Evolutionary conservation across 1,284 basidiomycete genomes (phyloP).

Genomic region (Phaffia rhodozyma): DNA sequence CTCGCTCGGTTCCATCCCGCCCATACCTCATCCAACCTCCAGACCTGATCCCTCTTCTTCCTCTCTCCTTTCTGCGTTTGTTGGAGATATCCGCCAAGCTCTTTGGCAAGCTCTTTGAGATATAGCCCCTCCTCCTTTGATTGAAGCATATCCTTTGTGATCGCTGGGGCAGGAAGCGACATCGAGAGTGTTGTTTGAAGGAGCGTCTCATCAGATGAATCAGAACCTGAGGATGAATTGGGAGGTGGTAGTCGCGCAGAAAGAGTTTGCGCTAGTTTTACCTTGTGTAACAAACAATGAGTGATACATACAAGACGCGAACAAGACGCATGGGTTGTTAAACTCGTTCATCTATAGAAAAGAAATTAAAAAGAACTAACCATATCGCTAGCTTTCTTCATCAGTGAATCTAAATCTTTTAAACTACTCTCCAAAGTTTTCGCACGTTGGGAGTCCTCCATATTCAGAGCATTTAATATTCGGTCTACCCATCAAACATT

Average conservation of each 20-base stretch:
- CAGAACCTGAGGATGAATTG: constrained; percentile 19
- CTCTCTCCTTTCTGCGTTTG: neutral
- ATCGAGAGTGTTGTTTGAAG: constrained; percentile 75
- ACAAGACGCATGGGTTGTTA: neutral
- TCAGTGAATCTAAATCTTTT: constrained; percentile 78
- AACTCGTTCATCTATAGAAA: neutral
- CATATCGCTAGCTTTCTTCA: constrained; percentile 87
- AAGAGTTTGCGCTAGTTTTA: constrained; percentile 68
- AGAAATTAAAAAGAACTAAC: constrained; percentile 35
- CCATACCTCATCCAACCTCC: constrained; percentile 88
- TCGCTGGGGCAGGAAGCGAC: constrained; percentile 46
- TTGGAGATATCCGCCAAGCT: constrained; percentile 59
- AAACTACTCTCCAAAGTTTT: constrained; percentile 66
- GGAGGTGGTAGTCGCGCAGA: constrained; percentile 62
- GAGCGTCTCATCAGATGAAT: constrained; percentile 45
- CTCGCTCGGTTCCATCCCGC: constrained; percentile 92
- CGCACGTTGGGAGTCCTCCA: constrained; percentile 51
- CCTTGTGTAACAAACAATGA: constrained; percentile 23
- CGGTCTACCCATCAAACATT: constrained; percentile 45
- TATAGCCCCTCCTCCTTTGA: constrained; percentile 61
- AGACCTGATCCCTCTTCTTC: constrained; percentile 45
- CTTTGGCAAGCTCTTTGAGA: constrained; percentile 66
- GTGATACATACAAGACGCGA: neutral
- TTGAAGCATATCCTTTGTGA: constrained; percentile 76
- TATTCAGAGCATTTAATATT: constrained; percentile 60